Evolutionary conservation across 2,329 filamentous ascomycete genomes (phyloP), one percentile per base, ranked within the genome.

Genomic region (Diaporthe sp.): DNA sequence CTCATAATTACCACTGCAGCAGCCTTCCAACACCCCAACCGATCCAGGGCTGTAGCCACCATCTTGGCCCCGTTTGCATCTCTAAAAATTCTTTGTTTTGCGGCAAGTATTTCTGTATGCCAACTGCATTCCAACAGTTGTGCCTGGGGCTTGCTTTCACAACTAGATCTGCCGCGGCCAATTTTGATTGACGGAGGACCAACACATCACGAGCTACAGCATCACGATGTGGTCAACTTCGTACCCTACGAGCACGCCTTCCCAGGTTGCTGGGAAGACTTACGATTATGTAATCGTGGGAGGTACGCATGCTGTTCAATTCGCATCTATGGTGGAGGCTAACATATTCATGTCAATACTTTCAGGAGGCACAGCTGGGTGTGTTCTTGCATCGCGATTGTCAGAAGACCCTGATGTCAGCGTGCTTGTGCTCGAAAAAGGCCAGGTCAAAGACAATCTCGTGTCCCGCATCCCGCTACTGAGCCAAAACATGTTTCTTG

Each of bases 291-390:
- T 74, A 6, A 25, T 74, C 2, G 72, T 74, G 19, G 72, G 72
- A 46, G 72, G 72, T 58, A 8, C 46, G 61, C 17, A 34, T 2
- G 8, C 22, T 4, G 19, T 28, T 6, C 46, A 28, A 5, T 12
- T 28, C 25, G n/a, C 49, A 34, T 10, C n/a, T 34, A 49, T 34
- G 19, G n/a, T 22, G 37, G 46, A 9, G 19, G 3, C 22, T 28
- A 9, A n/a, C 22, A 5, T 10, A 6, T 39, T 31, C 19, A n/a
- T 42, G 39, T 31, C 25, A 15, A 19, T 46, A 2, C 6, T 25
- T 31, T 25, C 17, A 55, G 86, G 87, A 42, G 87, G 87, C 17
- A 88, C 87, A 2, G 86, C 87, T 31, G 87, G 87, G 39, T 87
- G 86, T 79, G 85, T 86, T 2, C 76, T 89, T 68, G 87, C 87